A percentile compares a stretch with the other conserved stretches of the same genome.
Evolutionary conservation across 768 basidiomycete genomes (phyloP).

Genomic region (Serendipita sp.): DNA sequence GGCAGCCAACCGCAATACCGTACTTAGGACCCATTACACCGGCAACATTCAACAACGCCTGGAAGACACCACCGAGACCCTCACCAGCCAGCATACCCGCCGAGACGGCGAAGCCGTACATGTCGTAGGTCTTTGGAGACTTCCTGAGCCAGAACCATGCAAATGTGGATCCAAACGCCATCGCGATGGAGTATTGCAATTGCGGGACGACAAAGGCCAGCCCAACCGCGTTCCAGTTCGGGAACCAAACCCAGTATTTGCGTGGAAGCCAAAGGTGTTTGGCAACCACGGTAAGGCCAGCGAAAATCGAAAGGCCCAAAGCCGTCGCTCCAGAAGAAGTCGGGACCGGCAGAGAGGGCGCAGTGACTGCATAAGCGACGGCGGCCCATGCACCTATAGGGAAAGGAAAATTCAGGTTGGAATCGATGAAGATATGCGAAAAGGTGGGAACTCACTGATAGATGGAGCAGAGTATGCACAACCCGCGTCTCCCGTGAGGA

Average conservation of each 20-base stretch:
- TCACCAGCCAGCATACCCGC: slow-evolving; percentile 43
- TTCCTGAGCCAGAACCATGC: slow-evolving; percentile 34
- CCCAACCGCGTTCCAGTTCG: slow-evolving; percentile 41
- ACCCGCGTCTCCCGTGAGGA: slow-evolving; percentile 21
- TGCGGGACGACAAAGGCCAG: slow-evolving; percentile 36
- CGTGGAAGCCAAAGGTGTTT: slow-evolving; percentile 34
- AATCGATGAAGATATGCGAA: too few species aligned
- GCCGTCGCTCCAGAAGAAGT: slow-evolving; percentile 41
- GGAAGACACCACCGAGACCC: slow-evolving; percentile 45
- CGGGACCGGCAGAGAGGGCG: slow-evolving; percentile 37
- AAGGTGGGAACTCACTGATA: slow-evolving; percentile 24
- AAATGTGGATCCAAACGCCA: slow-evolving; percentile 27
- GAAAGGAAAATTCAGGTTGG: too few species aligned
- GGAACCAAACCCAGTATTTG: slow-evolving; percentile 34
- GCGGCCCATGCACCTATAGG: slow-evolving; percentile 33
- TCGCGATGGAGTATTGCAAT: slow-evolving; percentile 34
- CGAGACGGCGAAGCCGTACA: slow-evolving; percentile 43
- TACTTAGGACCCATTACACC: slow-evolving; percentile 32
- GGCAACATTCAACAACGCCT: slow-evolving; percentile 37
- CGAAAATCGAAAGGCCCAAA: slow-evolving; percentile 34
- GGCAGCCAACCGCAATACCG: slow-evolving; percentile 40
- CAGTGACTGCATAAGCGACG: slow-evolving; percentile 36
- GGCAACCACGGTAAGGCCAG: slow-evolving; percentile 29
- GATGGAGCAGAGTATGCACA: slow-evolving; percentile 44
- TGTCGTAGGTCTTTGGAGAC: slow-evolving; percentile 31